phyloP scores from a whole-genome alignment of 768 basidiomycete species.

The Pleurotus citrinopileatus region DNA sequence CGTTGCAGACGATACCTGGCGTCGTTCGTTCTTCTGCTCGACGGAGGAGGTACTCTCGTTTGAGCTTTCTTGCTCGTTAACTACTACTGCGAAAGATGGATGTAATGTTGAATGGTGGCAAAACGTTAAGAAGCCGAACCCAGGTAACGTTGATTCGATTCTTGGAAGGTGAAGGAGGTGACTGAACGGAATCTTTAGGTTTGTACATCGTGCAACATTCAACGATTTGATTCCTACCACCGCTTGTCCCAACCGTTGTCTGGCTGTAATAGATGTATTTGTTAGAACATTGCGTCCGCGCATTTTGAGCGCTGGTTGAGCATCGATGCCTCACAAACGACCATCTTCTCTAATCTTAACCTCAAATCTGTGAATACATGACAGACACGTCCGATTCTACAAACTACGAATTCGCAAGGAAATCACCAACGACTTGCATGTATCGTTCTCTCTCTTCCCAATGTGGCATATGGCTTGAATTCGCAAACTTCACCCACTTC shows the following conservation, averaged over 20 bases:
- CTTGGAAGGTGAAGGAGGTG: too few species aligned
- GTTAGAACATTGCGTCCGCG: too few species aligned
- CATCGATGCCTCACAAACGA: too few species aligned
- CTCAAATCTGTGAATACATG: too few species aligned
- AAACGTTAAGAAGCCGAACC: background rate
- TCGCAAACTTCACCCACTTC: conserved; percentile 27
- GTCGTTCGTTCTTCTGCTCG: conserved; percentile 1
- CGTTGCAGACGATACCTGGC: background rate
- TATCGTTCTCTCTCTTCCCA: conserved; percentile 29
- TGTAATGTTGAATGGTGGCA: conserved; percentile 11
- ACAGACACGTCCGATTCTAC: too few species aligned
- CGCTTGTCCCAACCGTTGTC: too few species aligned
- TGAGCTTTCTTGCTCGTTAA: background rate
- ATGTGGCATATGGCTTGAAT: conserved; percentile 28
- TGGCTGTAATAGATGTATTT: too few species aligned
- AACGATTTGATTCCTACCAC: conserved; percentile 5
- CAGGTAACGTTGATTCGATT: background rate
- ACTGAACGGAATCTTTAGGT: background rate
- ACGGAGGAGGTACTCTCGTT: conserved; percentile 6
- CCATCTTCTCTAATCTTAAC: too few species aligned
- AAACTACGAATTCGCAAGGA: too few species aligned
- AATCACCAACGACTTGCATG: conserved; percentile 23
- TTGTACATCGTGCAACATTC: conserved; percentile 9
- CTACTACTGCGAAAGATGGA: background rate
- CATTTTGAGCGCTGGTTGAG: too few species aligned